Percentiles rank a stretch among this genome's conserved stretches.
phyloP scores from a whole-genome alignment of 2,329 filamentous ascomycete genomes.

The Penicillium sp. region DNA sequence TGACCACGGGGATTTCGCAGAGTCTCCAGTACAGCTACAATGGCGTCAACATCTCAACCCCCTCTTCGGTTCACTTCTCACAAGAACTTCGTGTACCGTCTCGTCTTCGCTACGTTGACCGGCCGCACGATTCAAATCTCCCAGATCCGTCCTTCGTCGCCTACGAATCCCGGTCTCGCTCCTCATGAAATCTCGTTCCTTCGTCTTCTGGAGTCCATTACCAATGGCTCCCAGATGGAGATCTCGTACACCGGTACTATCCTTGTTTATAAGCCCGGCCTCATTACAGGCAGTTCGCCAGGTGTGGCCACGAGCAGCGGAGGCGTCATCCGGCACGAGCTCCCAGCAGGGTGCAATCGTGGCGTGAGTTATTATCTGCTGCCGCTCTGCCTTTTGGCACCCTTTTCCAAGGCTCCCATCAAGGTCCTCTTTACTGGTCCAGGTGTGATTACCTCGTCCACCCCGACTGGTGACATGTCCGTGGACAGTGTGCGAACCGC shows the following conservation, averaged over 20 bases:
- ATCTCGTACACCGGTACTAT: conserved; percentile 95
- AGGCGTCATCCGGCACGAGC: conserved; percentile 70
- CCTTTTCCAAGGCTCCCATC: conserved; percentile 83
- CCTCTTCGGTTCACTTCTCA: conserved; percentile 72
- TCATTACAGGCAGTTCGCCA: no score
- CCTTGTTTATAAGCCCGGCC: conserved; percentile 82
- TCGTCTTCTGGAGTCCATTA: conserved; percentile 84
- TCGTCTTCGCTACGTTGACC: conserved; percentile 83
- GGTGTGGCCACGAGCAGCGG: conserved; percentile 75
- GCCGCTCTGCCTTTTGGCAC: conserved; percentile 78
- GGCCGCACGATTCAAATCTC: conserved; percentile 84
- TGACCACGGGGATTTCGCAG: no score
- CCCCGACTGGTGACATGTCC: conserved; percentile 73
- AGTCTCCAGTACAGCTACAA: no score
- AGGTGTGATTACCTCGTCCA: conserved; percentile 83
- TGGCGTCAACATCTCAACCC: conserved; percentile 40
- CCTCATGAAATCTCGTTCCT: conserved; percentile 92
- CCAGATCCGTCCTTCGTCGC: conserved; percentile 79
- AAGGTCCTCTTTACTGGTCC: conserved; percentile 84
- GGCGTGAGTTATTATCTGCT: conserved; percentile 88
- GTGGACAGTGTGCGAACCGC: conserved; percentile 90
- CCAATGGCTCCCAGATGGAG: conserved; percentile 88
- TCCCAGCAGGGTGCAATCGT: conserved; percentile 66
- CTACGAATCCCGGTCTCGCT: conserved; percentile 77
- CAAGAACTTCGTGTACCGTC: conserved; percentile 69